phyloP scores from a whole-genome alignment of 371 early-diverging fungal species.

The Encephalitozoon cuniculi region DNA sequence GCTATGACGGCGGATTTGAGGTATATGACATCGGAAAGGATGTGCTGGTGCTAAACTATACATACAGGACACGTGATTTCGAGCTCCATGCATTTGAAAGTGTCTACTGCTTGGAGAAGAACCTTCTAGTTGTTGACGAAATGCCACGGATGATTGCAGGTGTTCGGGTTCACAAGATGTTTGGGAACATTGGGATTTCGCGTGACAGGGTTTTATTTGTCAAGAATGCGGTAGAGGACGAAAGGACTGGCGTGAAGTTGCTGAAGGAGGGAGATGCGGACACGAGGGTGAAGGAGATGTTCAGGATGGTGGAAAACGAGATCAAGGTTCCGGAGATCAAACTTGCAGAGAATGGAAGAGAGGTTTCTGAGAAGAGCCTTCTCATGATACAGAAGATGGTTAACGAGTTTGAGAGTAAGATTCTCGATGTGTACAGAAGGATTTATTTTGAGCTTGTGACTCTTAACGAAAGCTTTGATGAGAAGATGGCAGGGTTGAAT shows the following conservation, averaged over 20 bases:
- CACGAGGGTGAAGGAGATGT: background rate
- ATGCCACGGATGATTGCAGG: conserved; percentile 1
- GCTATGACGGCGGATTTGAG: conserved; percentile 3
- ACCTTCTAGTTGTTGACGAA: background rate
- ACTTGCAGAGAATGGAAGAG: background rate
- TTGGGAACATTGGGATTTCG: background rate
- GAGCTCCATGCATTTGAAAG: background rate
- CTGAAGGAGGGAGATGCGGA: background rate
- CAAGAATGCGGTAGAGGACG: background rate
- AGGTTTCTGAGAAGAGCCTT: background rate
- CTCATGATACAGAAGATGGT: background rate
- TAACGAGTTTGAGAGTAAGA: conserved; percentile 18
- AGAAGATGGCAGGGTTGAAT: background rate
- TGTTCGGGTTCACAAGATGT: conserved; percentile 8
- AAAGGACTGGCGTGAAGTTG: background rate
- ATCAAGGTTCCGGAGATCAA: background rate
- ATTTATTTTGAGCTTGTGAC: conserved; percentile 25
- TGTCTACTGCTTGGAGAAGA: conserved; percentile 8
- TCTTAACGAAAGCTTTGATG: conserved; percentile 7
- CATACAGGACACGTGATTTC: background rate
- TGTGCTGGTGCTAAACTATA: conserved; percentile 15
- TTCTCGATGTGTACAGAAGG: conserved; percentile 24
- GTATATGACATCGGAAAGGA: conserved; percentile 2
- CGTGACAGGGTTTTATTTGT: conserved; percentile 3
- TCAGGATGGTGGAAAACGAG: background rate